Evolutionary conservation across 306 rosid genomes (phyloP).

Genomic region (Acacia acuminata): DNA sequence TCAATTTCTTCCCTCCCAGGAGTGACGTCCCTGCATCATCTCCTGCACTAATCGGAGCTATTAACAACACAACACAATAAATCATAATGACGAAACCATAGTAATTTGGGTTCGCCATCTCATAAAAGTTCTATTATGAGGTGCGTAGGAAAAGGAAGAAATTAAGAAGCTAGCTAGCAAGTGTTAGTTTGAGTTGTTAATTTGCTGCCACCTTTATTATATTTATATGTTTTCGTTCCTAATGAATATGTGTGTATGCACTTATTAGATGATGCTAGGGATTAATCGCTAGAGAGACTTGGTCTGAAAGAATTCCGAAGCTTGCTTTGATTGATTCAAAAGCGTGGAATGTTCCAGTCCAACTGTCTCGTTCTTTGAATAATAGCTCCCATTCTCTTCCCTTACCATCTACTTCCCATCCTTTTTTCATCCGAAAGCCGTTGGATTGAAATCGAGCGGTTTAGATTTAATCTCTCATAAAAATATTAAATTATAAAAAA

Average conservation of each 20-base stretch:
- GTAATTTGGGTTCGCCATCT: background rate
- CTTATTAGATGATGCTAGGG: background rate
- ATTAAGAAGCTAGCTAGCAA: background rate
- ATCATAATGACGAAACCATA: background rate
- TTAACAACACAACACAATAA: background rate
- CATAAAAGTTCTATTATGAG: background rate
- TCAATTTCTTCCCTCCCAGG: slow-evolving; percentile 17
- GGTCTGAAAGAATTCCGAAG: background rate
- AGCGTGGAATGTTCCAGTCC: background rate
- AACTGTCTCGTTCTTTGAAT: background rate
- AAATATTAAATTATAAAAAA: too few relatives aligned
- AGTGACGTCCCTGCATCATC: background rate
- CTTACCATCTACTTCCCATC: too few relatives aligned
- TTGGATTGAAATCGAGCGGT: too few relatives aligned
- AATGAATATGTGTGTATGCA: background rate
- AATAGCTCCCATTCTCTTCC: too few relatives aligned
- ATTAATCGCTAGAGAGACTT: background rate
- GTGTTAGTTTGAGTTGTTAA: background rate
- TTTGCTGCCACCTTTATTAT: background rate
- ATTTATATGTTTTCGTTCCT: background rate
- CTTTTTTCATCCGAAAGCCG: too few relatives aligned
- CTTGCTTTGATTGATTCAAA: background rate
- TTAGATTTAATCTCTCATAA: too few relatives aligned
- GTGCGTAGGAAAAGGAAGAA: background rate
- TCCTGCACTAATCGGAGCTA: background rate